Percentiles rank a stretch among this genome's conserved stretches.
phyloP scores from a whole-genome alignment of 2,329 filamentous ascomycete species.

The Colletotrichum cereale region DNA sequence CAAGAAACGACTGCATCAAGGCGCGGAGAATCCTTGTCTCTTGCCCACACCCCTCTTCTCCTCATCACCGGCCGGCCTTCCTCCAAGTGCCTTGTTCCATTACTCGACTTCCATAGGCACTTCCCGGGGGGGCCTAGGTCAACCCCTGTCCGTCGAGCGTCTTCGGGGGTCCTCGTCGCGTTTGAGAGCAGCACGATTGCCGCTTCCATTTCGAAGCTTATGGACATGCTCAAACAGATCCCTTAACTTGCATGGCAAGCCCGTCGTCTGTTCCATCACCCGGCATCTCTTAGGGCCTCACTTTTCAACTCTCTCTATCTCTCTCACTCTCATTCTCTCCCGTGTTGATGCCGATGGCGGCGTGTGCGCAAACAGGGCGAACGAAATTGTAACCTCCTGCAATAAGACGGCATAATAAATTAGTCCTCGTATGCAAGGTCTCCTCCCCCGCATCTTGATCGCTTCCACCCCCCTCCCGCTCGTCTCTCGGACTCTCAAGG shows the following conservation, averaged over 20 bases:
- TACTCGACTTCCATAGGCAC: slow-evolving; percentile 10
- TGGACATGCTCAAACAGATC: slow-evolving; percentile 11
- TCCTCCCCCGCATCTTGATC: slow-evolving; percentile 30
- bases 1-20: slow-evolving; percentile 18
- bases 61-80: neutral
- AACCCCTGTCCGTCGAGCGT: slow-evolving; percentile 24
- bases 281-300: slow-evolving; percentile 1
- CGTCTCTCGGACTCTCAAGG: slow-evolving; percentile 22
- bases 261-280: neutral
- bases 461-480: slow-evolving; percentile 6
- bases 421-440: slow-evolving; percentile 21
- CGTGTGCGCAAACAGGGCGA: slow-evolving; percentile 15
- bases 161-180: slow-evolving; percentile 6
- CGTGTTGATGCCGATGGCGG: neutral
- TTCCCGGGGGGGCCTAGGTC: neutral
- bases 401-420: slow-evolving; percentile 24
- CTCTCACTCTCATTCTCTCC: neutral
- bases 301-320: neutral
- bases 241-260: neutral
- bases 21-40: slow-evolving; percentile 34
- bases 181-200: neutral
- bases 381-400: slow-evolving; percentile 30
- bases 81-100: neutral
- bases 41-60: neutral
- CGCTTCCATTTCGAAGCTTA: neutral